Evolutionary conservation across 1,284 basidiomycete species (phyloP).

Genomic region (Mycena citricolor): DNA sequence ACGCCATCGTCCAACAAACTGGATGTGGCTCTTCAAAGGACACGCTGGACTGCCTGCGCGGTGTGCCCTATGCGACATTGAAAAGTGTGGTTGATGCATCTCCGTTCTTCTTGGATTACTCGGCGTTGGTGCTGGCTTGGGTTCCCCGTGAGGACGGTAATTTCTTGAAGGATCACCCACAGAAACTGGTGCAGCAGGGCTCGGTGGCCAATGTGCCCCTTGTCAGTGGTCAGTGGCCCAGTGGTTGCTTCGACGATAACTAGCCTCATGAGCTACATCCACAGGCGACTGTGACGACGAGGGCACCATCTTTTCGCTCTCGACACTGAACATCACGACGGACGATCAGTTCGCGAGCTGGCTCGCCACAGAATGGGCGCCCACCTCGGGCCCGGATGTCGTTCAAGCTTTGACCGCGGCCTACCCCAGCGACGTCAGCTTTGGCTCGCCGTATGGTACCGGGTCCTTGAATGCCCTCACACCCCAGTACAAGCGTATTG

Average conservation of each 20-base stretch:
- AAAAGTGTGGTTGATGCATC: slow-evolving; percentile 42
- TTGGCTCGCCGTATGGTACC: neutral
- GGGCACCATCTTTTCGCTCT: slow-evolving; percentile 36
- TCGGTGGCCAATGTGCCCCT: slow-evolving; percentile 36
- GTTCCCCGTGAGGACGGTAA: slow-evolving; percentile 39
- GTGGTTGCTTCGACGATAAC: too few relatives aligned
- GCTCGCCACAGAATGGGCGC: neutral
- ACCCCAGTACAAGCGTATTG: slow-evolving; percentile 1
- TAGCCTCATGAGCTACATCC: too few relatives aligned
- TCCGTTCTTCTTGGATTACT: slow-evolving; percentile 43
- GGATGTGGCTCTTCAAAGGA: slow-evolving; percentile 42
- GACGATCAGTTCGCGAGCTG: neutral
- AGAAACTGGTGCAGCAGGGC: slow-evolving; percentile 29
- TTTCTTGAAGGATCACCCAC: slow-evolving; percentile 34
- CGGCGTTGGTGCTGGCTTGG: slow-evolving; percentile 36
- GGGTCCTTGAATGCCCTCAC: neutral
- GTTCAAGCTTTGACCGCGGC: neutral
- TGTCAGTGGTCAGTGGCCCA: slow-evolving; percentile 34
- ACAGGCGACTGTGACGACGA: slow-evolving; percentile 37
- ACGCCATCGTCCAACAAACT: slow-evolving; percentile 41
- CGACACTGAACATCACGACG: slow-evolving; percentile 9
- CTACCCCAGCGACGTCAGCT: neutral
- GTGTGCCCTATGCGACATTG: slow-evolving; percentile 38
- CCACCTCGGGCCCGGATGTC: neutral
- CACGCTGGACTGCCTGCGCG: slow-evolving; percentile 48